Evolutionary conservation across 257 asterid genomes (phyloP).

Genomic region (Gardenia jasminoides): DNA sequence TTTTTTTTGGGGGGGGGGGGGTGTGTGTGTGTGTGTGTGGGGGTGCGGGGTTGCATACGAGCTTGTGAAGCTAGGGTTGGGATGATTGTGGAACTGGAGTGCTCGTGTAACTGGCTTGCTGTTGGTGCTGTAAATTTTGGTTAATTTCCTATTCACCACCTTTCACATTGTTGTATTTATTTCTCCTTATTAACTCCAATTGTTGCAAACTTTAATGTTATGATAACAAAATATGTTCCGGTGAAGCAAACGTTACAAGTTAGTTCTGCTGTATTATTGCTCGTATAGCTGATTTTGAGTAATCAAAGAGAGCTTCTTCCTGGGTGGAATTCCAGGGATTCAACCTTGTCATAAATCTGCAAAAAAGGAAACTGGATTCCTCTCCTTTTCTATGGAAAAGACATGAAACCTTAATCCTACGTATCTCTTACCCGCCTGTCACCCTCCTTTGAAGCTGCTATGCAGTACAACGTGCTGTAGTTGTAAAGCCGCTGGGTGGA

Average conservation of each 20-base stretch:
- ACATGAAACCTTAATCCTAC: no score
- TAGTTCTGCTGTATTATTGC: not conserved
- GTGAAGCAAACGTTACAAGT: no score
- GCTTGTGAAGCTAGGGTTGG: not conserved
- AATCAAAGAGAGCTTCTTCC: not conserved
- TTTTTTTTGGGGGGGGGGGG: not conserved
- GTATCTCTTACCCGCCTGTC: no score
- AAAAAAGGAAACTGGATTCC: no score
- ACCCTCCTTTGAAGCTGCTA: no score
- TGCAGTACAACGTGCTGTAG: no score
- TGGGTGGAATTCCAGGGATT: not conserved
- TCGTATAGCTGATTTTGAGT: not conserved
- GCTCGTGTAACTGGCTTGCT: not conserved
- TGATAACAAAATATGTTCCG: no score
- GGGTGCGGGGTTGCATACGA: no score
- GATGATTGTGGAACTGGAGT: not conserved
- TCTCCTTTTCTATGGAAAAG: no score
- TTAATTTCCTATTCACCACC: not conserved
- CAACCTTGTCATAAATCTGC: not conserved
- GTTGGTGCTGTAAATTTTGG: not conserved
- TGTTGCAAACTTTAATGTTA: not conserved
- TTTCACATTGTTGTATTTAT: not conserved
- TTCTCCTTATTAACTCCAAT: not conserved
- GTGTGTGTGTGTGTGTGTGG: no score
- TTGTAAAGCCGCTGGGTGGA: no score